Evolutionary conservation across 2,329 filamentous ascomycete genomes (phyloP).

Genomic region (Claviceps pazoutovae): DNA sequence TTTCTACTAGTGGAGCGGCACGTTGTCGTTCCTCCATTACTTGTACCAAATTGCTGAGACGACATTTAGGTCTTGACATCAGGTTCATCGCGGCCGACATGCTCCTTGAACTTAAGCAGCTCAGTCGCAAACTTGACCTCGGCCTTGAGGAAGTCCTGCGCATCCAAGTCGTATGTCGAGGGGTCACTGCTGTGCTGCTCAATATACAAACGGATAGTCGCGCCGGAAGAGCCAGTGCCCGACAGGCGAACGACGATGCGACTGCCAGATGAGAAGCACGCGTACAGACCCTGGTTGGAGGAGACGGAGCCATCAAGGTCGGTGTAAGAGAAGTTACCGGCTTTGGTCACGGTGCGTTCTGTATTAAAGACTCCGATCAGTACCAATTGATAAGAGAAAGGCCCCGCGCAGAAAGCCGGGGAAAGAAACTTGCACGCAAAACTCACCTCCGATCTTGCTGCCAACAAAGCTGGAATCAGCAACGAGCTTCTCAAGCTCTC

Average conservation of each 20-base stretch:
- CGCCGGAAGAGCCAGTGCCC: conserved; percentile 86
- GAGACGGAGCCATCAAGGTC: conserved; percentile 95
- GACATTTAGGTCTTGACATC: conserved; percentile 76
- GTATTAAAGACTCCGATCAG: conserved; percentile 2
- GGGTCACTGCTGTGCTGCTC: conserved; percentile 85
- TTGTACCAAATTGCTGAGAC: neutral
- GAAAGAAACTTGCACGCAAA: neutral
- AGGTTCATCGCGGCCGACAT: conserved; percentile 80
- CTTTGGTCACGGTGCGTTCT: conserved; percentile 71
- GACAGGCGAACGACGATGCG: conserved; percentile 91
- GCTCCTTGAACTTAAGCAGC: conserved; percentile 86
- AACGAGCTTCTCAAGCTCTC: conserved; percentile 66
- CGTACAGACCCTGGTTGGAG: conserved; percentile 90
- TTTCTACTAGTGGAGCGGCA: too few species aligned
- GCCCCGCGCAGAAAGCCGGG: neutral
- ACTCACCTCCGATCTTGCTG: conserved; percentile 57
- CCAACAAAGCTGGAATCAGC: conserved; percentile 63
- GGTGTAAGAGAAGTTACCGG: conserved; percentile 95
- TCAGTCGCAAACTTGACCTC: conserved; percentile 76
- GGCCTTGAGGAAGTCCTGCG: conserved; percentile 85
- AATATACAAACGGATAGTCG: conserved; percentile 92
- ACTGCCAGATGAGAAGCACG: conserved; percentile 87
- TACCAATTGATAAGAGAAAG: neutral
- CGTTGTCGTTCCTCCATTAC: too few species aligned
- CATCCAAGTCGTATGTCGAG: conserved; percentile 64